These are phyloP conservation scores for Neofusicoccum cordaticola DNA, from an alignment of 2,329 filamentous ascomycete species.

Conservation along the genomic window DNA sequence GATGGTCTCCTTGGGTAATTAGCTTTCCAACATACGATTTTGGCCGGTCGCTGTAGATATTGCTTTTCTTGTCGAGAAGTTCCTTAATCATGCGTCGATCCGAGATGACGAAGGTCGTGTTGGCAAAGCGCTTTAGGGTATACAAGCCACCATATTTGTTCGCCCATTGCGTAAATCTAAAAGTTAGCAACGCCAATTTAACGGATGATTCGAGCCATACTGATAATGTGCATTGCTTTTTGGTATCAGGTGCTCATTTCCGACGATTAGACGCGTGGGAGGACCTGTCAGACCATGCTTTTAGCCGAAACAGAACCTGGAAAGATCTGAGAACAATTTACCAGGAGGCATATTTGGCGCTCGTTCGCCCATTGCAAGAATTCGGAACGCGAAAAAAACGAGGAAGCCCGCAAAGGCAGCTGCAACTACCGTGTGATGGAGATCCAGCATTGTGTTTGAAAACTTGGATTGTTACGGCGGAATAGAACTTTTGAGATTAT, in stretches of 20 bases:
- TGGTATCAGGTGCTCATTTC: conserved; percentile 18
- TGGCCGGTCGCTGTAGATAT: conserved; percentile 28
- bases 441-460: no score
- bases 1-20: background rate
- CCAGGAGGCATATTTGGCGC: no score
- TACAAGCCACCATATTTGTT: background rate
- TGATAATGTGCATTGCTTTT: background rate
- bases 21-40: background rate
- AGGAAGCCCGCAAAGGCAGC: no score
- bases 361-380: no score
- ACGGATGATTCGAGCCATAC: background rate
- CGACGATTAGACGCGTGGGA: conserved; percentile 12
- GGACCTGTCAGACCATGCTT: background rate
- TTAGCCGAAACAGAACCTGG: no score
- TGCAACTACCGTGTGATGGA: no score
- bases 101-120: background rate
- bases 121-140: background rate
- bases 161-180: background rate
- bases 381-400: no score
- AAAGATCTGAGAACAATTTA: no score
- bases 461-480: no score
- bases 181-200: background rate
- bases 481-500: no score
- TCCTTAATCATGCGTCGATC: conserved; percentile 26
- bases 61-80: conserved; percentile 38